These are phyloP conservation scores for Silene conica DNA, from an alignment of 148 eudicot species.

Conservation along the genomic window DNA sequence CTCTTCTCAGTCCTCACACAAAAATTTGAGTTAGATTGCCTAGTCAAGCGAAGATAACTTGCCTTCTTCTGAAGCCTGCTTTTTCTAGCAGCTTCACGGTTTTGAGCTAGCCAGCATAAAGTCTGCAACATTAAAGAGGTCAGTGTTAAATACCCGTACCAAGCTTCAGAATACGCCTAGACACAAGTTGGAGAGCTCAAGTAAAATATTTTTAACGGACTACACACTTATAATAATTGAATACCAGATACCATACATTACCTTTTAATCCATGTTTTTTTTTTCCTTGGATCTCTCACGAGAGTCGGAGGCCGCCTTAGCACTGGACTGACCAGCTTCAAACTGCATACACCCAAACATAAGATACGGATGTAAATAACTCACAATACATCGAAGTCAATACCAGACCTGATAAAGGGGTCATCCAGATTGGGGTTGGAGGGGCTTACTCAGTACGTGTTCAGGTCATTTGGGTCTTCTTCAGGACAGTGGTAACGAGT, in stretches of 20 bases:
- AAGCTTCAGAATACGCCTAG: not conserved
- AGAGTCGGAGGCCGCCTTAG: conserved; percentile 72
- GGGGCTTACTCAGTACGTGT: too few relatives aligned
- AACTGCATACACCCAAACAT: conserved; percentile 36
- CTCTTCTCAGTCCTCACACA: too few relatives aligned
- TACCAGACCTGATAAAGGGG: too few relatives aligned
- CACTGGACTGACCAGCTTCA: too few relatives aligned
- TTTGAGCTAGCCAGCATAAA: conserved; percentile 85
- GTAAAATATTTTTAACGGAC: too few relatives aligned
- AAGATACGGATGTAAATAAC: not conserved
- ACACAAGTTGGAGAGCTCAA: not conserved
- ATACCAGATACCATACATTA: conserved; percentile 19
- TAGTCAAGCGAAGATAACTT: too few relatives aligned
- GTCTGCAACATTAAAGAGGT: conserved; percentile 43
- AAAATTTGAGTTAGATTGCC: too few relatives aligned
- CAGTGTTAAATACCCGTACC: not conserved
- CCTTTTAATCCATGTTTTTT: conserved; percentile 75
- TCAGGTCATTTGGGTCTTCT: too few relatives aligned
- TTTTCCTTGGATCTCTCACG: conserved; percentile 88
- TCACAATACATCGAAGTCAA: not conserved
- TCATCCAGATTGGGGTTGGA: too few relatives aligned
- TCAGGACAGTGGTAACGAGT: too few relatives aligned
- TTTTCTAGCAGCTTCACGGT: too few relatives aligned
- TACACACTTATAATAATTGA: not conserved
- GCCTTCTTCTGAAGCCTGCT: too few relatives aligned